Conservation (phyloP, 1,284 basidiomycete species). For the Ustilago shanxiensis region DNA sequence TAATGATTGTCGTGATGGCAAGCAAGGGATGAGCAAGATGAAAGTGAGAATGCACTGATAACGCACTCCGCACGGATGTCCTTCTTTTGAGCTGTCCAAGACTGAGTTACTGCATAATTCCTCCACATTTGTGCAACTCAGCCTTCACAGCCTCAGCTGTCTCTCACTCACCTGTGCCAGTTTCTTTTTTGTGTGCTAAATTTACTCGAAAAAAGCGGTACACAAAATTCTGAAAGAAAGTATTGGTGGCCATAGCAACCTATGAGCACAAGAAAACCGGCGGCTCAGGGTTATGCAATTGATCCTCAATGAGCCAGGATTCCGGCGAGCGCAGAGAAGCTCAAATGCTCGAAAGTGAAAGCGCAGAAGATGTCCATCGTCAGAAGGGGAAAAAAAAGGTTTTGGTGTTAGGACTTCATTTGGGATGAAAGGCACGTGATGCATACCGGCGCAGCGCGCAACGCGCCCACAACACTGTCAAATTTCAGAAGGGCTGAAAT, state of each 20-base stretch:
- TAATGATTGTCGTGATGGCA: background rate
- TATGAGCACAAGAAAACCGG: too few relatives aligned
- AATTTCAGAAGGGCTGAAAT: background rate
- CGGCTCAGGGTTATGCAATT: background rate
- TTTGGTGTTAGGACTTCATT: background rate
- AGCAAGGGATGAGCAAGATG: background rate
- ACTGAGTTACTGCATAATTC: too few relatives aligned
- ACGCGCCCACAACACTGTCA: constrained; percentile 33
- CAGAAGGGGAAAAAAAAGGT: background rate
- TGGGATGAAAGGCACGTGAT: constrained; percentile 35
- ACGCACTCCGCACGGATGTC: constrained; percentile 4
- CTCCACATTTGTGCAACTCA: constrained; percentile 17
- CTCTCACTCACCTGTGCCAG: too few relatives aligned
- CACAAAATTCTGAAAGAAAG: constrained; percentile 4
- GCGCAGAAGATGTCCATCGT: background rate
- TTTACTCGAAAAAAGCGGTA: background rate
- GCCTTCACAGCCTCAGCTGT: constrained; percentile 10
- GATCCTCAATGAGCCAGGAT: too few relatives aligned
- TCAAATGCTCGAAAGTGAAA: background rate
- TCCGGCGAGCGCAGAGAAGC: too few relatives aligned
- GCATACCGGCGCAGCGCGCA: constrained; percentile 11
- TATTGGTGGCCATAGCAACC: too few relatives aligned
- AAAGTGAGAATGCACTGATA: constrained; percentile 3
- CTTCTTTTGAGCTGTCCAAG: background rate
- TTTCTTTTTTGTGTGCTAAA: background rate